Percentiles rank a stretch among this genome's conserved stretches.
phyloP scores from a whole-genome alignment of 1,139 yeast genomes.

The Hansenula sp. region DNA sequence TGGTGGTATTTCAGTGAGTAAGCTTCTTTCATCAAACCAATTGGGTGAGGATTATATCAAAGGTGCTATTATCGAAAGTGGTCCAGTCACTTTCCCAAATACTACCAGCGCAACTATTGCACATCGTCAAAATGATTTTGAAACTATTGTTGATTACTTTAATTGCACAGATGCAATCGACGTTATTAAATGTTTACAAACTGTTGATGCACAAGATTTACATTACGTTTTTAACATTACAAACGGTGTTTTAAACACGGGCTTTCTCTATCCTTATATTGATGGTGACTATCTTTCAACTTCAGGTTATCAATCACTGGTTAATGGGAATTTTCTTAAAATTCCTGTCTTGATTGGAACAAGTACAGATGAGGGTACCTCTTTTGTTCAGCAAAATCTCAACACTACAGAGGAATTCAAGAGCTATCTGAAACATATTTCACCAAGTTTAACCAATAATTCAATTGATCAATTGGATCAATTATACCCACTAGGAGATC shows the following conservation, averaged over 20 bases:
- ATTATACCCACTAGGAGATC: conserved; percentile 6
- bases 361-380: conserved; percentile 19
- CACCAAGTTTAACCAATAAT: conserved; percentile 6
- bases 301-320: conserved; percentile 9
- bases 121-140: conserved; percentile 9
- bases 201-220: conserved; percentile 8
- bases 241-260: conserved; percentile 7
- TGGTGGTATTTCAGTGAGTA: conserved; percentile 29
- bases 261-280: conserved; percentile 10
- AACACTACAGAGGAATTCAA: conserved; percentile 3
- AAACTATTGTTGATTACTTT: conserved; percentile 8
- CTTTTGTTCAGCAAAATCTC: conserved; percentile 6
- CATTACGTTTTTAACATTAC: conserved; percentile 12
- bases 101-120: conserved; percentile 4
- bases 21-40: conserved; percentile 23
- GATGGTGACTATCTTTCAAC: conserved; percentile 17
- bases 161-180: conserved; percentile 14
- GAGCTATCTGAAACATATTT: not conserved
- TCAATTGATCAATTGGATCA: conserved; percentile 3
- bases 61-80: conserved; percentile 26
- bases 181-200: conserved; percentile 16
- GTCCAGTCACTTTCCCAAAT: conserved; percentile 12
- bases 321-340: conserved; percentile 9
- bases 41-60: conserved; percentile 20
- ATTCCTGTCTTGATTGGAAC: conserved; percentile 17